Conservation (phyloP, 1,284 basidiomycete species). For the Mycena sp. region DNA sequence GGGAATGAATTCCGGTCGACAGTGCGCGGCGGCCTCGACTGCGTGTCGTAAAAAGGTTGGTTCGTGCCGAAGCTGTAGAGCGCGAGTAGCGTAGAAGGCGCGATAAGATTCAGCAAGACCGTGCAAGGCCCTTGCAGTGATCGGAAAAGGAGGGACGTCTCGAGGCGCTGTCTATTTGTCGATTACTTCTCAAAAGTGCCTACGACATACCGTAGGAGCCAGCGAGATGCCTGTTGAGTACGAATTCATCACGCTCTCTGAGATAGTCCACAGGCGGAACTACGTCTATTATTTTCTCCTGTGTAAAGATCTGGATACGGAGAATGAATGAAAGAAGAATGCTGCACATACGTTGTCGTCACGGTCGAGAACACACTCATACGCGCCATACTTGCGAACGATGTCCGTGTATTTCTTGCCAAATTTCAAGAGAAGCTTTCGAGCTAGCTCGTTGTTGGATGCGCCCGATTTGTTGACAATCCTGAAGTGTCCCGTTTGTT, state of each 20-base stretch:
- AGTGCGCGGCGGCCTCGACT: conserved; percentile 3
- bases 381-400: background rate
- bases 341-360: background rate
- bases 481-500: too few relatives aligned
- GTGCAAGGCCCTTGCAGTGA: background rate
- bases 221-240: background rate
- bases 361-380: background rate
- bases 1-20: conserved; percentile 11
- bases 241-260: background rate
- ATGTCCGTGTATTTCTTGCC: background rate
- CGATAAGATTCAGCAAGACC: conserved; percentile 11
- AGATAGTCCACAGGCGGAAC: background rate
- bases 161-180: too few relatives aligned
- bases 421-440: conserved; percentile 14
- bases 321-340: background rate
- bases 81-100: conserved; percentile 11
- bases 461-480: too few relatives aligned
- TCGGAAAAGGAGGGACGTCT: background rate
- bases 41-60: conserved; percentile 6
- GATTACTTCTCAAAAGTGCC: too few relatives aligned
- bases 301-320: too few relatives aligned
- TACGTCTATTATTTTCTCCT: background rate
- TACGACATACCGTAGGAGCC: background rate
- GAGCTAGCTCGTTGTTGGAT: background rate
- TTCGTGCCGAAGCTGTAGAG: conserved; percentile 6